A percentile compares a stretch with the other conserved stretches of the same genome.
These are phyloP conservation scores for Fusarium stilboides DNA, from an alignment of 2,329 filamentous ascomycete genomes.

Conservation along the genomic window DNA sequence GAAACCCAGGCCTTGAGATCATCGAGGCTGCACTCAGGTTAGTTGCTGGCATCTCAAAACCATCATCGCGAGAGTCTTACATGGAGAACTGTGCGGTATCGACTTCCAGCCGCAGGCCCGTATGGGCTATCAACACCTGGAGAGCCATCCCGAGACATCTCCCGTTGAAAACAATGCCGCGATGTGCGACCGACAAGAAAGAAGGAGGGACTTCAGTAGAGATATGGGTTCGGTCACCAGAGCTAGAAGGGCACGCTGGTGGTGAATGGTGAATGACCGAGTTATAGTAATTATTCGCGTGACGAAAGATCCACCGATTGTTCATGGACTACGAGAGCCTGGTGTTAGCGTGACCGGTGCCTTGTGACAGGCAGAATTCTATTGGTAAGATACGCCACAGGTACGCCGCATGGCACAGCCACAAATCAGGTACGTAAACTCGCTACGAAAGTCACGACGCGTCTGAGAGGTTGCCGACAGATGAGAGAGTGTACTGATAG, in stretches of 20 bases:
- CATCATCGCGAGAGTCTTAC: slow-evolving; percentile 59
- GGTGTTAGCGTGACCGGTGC: slow-evolving; percentile 52
- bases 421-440: slow-evolving; percentile 2
- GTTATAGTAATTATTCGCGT: slow-evolving; percentile 46
- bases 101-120: slow-evolving; percentile 86
- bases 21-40: slow-evolving; percentile 74
- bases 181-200: slow-evolving; percentile 44
- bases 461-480: slow-evolving; percentile 16
- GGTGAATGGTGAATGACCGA: slow-evolving; percentile 34
- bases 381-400: slow-evolving; percentile 43
- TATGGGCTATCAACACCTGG: slow-evolving; percentile 92
- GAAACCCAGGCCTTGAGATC: slow-evolving; percentile 87
- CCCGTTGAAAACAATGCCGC: slow-evolving; percentile 53
- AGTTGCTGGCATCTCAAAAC: slow-evolving; percentile 14
- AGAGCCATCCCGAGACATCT: slow-evolving; percentile 83
- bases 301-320: slow-evolving; percentile 43
- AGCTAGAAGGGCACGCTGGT: slow-evolving; percentile 23
- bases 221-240: slow-evolving; percentile 32
- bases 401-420: slow-evolving; percentile 40
- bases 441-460: slow-evolving; percentile 16
- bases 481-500: not conserved
- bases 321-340: slow-evolving; percentile 43
- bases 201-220: slow-evolving; percentile 26
- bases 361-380: slow-evolving; percentile 50
- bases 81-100: slow-evolving; percentile 82